Percentiles rank a stretch among this genome's conserved stretches.
These are phyloP conservation scores for Clavulina sp. DNA, from an alignment of 768 basidiomycete genomes.

Conservation along the genomic window DNA sequence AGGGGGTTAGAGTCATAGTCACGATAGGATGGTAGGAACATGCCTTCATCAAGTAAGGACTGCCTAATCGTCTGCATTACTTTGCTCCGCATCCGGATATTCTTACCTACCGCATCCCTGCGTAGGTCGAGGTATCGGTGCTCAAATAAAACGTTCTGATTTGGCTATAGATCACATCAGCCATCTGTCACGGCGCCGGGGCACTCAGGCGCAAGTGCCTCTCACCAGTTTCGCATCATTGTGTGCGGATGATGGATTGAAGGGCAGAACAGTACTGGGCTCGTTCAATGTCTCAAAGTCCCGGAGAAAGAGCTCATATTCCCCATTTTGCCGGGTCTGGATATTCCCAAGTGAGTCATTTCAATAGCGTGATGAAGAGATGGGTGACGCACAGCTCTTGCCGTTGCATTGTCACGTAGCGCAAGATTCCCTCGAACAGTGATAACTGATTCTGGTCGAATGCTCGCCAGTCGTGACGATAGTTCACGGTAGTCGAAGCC, in stretches of 20 bases:
- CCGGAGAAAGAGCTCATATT: too few relatives aligned
- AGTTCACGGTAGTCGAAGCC: too few relatives aligned
- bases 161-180: slow-evolving; percentile 38
- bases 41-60: slow-evolving; percentile 57
- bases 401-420: slow-evolving; percentile 41
- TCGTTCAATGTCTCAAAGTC: too few relatives aligned
- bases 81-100: slow-evolving; percentile 63
- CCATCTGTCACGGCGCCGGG: not conserved
- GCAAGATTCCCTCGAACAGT: slow-evolving; percentile 58
- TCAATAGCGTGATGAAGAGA: slow-evolving; percentile 16
- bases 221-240: slow-evolving; percentile 61
- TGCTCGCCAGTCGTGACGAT: slow-evolving; percentile 33
- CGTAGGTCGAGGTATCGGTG: slow-evolving; percentile 85
- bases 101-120: slow-evolving; percentile 49
- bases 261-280: too few relatives aligned
- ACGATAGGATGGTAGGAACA: slow-evolving; percentile 12
- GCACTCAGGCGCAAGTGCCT: slow-evolving; percentile 15
- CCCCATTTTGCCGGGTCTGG: too few relatives aligned
- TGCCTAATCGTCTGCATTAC: slow-evolving; percentile 67
- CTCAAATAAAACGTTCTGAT: slow-evolving; percentile 69
- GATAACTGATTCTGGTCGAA: slow-evolving; percentile 66
- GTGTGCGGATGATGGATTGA: too few relatives aligned
- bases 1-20: not conserved
- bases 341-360: too few relatives aligned
- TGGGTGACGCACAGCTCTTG: slow-evolving; percentile 17